phyloP scores from a whole-genome alignment of 1,284 basidiomycete genomes.

The Uromyces viciae-fabae region DNA sequence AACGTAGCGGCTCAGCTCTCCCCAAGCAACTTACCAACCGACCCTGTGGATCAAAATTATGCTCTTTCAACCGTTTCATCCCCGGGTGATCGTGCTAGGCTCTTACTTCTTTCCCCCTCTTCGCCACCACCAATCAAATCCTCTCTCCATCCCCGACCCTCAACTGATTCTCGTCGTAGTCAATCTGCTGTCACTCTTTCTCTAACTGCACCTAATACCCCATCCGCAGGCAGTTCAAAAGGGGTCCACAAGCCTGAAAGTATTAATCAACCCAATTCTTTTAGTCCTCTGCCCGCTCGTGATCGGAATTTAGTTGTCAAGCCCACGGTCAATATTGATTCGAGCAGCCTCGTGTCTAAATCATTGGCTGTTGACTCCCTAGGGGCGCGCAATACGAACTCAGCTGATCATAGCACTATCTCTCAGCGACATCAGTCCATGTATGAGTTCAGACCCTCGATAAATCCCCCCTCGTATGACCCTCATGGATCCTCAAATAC shows the following conservation, averaged over 20 bases:
- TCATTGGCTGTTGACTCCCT: neutral
- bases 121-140: neutral
- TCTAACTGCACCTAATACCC: neutral
- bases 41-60: neutral
- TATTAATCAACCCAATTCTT: neutral
- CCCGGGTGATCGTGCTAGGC: conserved; percentile 26
- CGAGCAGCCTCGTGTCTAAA: no score
- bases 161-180: conserved; percentile 4
- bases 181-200: neutral
- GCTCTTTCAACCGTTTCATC: neutral
- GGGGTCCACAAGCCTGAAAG: neutral
- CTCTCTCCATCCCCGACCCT: neutral
- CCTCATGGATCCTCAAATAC: conserved; percentile 52
- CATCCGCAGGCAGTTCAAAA: neutral
- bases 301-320: no score
- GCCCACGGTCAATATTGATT: neutral
- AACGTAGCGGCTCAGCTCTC: neutral
- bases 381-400: neutral
- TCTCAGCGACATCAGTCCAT: conserved; percentile 55
- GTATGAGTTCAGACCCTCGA: conserved; percentile 54
- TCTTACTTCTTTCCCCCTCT: conserved; percentile 18
- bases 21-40: neutral
- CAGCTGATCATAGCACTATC: neutral
- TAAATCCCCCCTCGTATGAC: conserved; percentile 56
- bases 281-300: neutral